Base-by-base conservation (phyloP, 805 yeast species). In the Saccharomycopsis capsularis region DNA sequence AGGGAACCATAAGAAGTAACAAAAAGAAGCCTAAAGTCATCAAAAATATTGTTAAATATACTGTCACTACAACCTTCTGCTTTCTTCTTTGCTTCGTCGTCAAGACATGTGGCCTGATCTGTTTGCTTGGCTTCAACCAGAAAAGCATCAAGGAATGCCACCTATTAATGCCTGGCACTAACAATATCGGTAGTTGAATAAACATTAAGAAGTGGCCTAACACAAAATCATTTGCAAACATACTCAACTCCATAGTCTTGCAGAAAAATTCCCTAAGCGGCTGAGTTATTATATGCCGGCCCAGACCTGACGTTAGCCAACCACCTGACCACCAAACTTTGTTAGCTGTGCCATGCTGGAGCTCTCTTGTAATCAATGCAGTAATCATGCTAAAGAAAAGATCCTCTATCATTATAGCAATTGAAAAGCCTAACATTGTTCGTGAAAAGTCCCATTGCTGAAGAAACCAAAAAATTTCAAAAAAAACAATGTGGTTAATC, bases 281-380 rank as follows among this genome's bases (percentile, higher is more conserved):
- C 49, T 79, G 85, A 1, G 80, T 69, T 6, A 80, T 50, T 0
- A 73, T 63, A 40, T 70, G 63, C 75, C 76, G 73, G 0, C 84
- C 82, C 7, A 80, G 61, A 0, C 78, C 80, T 0, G 82, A 68
- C 1, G 70, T 68, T 4, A 75, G 52, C 86, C 86, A 81, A 55
- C 72, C 75, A 0, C 86, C 85, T 1, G 85, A 75, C 85, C 85
- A 80, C 84, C 84, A 79, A 0, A 87, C 81, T 42, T 69, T 65
- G 55, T 80, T 83, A 0, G 80, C 62, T 47, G 68, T 66, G 52
- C 73, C 81, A 51, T 72, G 76, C 44, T 70, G 69, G 48, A 73
- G 68, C 58, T 83, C 90, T 40, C 79, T 69, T 4, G 80, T 71
- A 39, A 82, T 60, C 3, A 81, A 59, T 0, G 71, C 65, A 2